Evolutionary conservation across 306 rosid species (phyloP), one percentile per base, ranked within the genome.

Genomic region (Castanea mollissima): DNA sequence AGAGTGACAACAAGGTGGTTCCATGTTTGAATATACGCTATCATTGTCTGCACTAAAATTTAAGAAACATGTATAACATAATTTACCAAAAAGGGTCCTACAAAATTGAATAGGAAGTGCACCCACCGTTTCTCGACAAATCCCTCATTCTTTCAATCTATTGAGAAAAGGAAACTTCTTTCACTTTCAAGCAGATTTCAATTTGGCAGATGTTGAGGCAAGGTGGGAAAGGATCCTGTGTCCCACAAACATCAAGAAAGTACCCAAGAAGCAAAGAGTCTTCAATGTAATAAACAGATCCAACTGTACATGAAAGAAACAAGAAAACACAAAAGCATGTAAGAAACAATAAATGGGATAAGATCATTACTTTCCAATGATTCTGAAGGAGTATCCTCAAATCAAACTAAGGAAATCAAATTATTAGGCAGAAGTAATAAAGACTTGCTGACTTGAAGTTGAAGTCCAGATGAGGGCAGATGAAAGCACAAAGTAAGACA

Each of bases 211-310:
- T 35, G 90, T 63, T 13, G 92, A 88, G 62, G 99, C 98, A 51
- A 88, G 91, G 75, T 93, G 91, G 82, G 98, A 93, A 51, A 93
- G 99, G 77, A 80, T 88, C 71, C 94, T 83, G 89, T 96, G 98
- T 69, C 99, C 98, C 82, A 93, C 89, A 82, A 93, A 83, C 88
- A 96, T 70, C 86, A 93, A 77, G 78, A 91, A 85, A 51, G 55
- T 84, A 69, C 97, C 99, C 87, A 96, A 77, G 69, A 96, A 68
- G 46, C 97, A 91, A 23, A 93, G 83, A 73, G 83, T 51, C 90
- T 92, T 96, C 79, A 96, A 86, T 10, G 99, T 96, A 7, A 96
- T 93, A 72, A 96, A 96, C 72, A 96, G 89, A 83, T 96, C 96
- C 92, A 93, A 90, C 99, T 96, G 98, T 79, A 76, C 71, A 83